Conservation (phyloP, 2,329 filamentous ascomycete genomes). For the Neospermospora avenae region DNA sequence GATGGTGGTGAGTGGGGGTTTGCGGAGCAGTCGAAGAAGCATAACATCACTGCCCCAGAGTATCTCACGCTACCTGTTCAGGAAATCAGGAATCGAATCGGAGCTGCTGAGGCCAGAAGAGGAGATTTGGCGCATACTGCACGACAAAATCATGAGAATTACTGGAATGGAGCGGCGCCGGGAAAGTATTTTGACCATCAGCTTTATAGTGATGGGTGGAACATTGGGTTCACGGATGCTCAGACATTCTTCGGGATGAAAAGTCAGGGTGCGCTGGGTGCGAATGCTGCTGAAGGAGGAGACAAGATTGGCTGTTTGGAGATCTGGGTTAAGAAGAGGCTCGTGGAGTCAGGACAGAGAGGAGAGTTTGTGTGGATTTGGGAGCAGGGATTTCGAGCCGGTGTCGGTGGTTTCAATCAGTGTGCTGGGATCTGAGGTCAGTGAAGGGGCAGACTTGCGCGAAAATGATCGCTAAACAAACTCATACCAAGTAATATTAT, state of each 20-base stretch:
- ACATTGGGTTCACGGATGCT: conserved; percentile 54
- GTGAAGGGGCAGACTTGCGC: no score
- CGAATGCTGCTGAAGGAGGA: conserved; percentile 33
- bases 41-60: conserved; percentile 41
- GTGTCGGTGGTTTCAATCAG: conserved; percentile 35
- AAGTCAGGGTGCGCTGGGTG: conserved; percentile 34
- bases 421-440: conserved; percentile 25
- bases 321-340: conserved; percentile 54
- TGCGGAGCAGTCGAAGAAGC: conserved; percentile 46
- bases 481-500: no score
- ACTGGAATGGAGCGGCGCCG: conserved; percentile 46
- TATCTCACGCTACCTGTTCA: conserved; percentile 37
- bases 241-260: conserved; percentile 47
- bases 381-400: conserved; percentile 40
- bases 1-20: conserved; percentile 61
- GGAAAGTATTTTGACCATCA: conserved; percentile 49
- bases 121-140: conserved; percentile 38
- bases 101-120: conserved; percentile 40
- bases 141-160: conserved; percentile 43
- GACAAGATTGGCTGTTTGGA: conserved; percentile 56
- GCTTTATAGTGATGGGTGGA: conserved; percentile 53
- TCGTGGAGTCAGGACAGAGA: conserved; percentile 48
- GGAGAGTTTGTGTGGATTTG: conserved; percentile 41
- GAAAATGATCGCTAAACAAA: no score
- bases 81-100: conserved; percentile 38